Evolutionary conservation across 345 rosid genomes (phyloP).

Genomic region (Sonneratia alba): DNA sequence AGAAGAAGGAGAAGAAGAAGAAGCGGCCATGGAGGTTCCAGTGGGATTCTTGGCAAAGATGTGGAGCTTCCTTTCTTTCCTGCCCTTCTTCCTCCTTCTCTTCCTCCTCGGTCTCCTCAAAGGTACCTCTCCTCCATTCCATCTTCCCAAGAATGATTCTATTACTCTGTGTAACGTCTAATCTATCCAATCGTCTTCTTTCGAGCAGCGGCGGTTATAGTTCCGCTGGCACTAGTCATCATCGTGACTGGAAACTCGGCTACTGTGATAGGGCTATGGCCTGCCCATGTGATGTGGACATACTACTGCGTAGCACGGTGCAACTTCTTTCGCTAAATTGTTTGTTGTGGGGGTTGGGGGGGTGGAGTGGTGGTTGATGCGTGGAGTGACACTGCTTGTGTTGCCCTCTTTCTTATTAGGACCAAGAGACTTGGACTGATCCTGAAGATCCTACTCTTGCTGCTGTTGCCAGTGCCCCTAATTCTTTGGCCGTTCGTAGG

Average conservation of each 20-base stretch:
- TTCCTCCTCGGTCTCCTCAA: conserved; percentile 52
- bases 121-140: conserved; percentile 16
- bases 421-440: conserved; percentile 64
- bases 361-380: no score
- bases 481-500: conserved; percentile 61
- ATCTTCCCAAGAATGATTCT: neutral
- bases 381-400: neutral
- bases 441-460: conserved; percentile 49
- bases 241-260: conserved; percentile 45
- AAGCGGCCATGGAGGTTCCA: conserved; percentile 44
- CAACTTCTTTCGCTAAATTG: neutral
- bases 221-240: conserved; percentile 46
- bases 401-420: conserved; percentile 19
- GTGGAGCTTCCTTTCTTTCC: conserved; percentile 59
- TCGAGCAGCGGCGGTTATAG: conserved; percentile 36
- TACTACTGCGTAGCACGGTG: conserved; percentile 60
- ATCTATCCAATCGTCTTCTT: neutral
- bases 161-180: neutral
- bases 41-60: conserved; percentile 48
- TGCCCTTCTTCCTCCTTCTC: conserved; percentile 63
- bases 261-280: conserved; percentile 68
- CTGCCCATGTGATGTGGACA: conserved; percentile 72
- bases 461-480: conserved; percentile 53
- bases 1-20: neutral
- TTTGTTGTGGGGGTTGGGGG: no score